These are phyloP conservation scores for Leucocoprinus leucothites DNA, from an alignment of 768 basidiomycete genomes.

Conservation along the genomic window DNA sequence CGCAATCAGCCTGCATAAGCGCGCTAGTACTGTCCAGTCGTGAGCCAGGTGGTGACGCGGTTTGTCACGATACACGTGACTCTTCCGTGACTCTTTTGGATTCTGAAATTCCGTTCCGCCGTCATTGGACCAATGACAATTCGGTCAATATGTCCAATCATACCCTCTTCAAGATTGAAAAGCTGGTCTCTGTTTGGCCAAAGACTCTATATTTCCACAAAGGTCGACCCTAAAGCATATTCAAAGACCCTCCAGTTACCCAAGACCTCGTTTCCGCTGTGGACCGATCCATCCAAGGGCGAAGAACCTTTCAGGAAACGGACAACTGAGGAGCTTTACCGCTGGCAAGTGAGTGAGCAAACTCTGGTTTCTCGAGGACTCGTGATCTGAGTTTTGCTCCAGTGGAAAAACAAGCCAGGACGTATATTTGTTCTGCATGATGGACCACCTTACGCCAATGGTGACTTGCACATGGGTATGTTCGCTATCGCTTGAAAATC, in stretches of 20 bases:
- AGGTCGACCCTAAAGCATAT: constrained; percentile 37
- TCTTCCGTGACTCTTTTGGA: not conserved
- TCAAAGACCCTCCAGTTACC: constrained; percentile 74
- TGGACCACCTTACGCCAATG: constrained; percentile 97
- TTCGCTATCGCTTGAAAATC: not conserved
- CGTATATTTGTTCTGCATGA: constrained; percentile 87
- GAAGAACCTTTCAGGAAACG: constrained; percentile 55
- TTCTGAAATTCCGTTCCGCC: not conserved
- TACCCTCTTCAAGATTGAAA: not conserved
- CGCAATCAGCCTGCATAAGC: no score
- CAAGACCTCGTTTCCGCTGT: constrained; percentile 74
- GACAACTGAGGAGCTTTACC: constrained; percentile 75
- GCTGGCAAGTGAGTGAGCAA: constrained; percentile 59
- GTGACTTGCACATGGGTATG: constrained; percentile 90
- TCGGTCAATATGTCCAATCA: constrained; percentile 8
- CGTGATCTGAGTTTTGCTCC: not conserved
- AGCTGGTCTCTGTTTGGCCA: not conserved
- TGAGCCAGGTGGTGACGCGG: not conserved
- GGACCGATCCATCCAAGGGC: constrained; percentile 60
- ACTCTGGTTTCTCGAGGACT: not conserved
- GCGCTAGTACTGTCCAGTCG: no score
- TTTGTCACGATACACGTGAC: not conserved
- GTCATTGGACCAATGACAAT: constrained; percentile 8
- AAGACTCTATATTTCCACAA: constrained; percentile 1
- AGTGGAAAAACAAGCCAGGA: constrained; percentile 67